Base-by-base conservation (phyloP, 148 eudicot genomes). In the Cornus florida region DNA sequence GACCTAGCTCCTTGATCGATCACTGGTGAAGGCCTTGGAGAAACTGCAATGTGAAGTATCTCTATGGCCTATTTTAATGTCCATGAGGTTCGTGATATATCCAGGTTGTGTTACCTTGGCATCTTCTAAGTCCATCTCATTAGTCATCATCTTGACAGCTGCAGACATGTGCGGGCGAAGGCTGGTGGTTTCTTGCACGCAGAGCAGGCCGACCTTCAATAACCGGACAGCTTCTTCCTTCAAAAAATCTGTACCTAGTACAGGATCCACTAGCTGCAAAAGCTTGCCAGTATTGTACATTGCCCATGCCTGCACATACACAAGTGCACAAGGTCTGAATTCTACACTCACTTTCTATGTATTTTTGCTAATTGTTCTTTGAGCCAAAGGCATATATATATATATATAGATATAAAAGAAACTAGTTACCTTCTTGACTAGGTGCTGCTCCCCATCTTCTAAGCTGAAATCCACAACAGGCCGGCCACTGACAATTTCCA, bases 161-260 rank as follows among this genome's bases (percentile, higher is more conserved):
- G 16, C 35, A 24, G 97, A 86, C 91, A 93, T 93, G 60, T 39
- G 28, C 0, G 94, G 97, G 12, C 97, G 85, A 33, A 66, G 77
- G 10, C 75, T 79, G 19, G 91, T 66, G 4, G 50, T 84, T 82
- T 89, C 90, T 82, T 93, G 97, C 48, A 89, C 91, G 22, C 97
- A 91, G 2, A 93, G 88, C 71, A 93, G 86, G 35, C 92, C 94
- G n/a, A 91, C 84, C 78, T 86, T 89, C 82, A 91, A 43, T 83
- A 88, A 86, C 3, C 77, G 69, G 23, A 79, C 32, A 11, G 90
- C 91, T 82, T 91, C 94, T 79, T 87, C 92, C 79, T 76, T 73
- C 0, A 80, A 78, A 64, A 84, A 87, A 13, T 81, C 86, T 22
- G 82, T 82, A 2, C 80, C 75, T 8, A 91, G 82, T 7, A 79